Conservation (phyloP, 495 filamentous ascomycete genomes). For the Talaromyces thailandensis region DNA sequence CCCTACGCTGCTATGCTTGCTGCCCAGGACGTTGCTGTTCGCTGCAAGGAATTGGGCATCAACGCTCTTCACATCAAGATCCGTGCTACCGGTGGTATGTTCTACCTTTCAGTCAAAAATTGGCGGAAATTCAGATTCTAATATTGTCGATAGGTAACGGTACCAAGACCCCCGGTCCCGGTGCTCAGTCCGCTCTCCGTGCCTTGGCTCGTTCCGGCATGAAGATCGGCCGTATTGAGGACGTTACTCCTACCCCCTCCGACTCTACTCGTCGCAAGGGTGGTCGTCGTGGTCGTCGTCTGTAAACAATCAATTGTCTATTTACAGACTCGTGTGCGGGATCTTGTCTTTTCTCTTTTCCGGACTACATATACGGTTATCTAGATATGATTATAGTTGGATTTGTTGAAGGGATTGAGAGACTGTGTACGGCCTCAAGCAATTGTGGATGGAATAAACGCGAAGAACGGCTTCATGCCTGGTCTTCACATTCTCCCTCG, state of each 20-base stretch:
- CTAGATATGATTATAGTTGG: neutral
- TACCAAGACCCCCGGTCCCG: constrained; percentile 98
- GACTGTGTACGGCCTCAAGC: constrained; percentile 18
- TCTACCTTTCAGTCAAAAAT: neutral
- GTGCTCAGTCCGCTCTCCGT: constrained; percentile 97
- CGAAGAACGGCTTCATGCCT: constrained; percentile 49
- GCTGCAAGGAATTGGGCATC: constrained; percentile 99
- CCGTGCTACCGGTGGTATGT: constrained; percentile 88
- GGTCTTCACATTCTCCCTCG: constrained; percentile 34
- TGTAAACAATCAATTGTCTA: constrained; percentile 48
- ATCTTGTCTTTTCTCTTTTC: neutral
- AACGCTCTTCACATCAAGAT: constrained; percentile 99
- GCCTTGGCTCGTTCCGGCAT: constrained; percentile 97
- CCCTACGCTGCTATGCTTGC: constrained; percentile 99
- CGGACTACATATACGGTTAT: neutral
- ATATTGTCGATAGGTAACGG: constrained; percentile 63
- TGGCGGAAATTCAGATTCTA: too few relatives aligned
- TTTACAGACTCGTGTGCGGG: neutral
- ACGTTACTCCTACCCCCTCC: constrained; percentile 97
- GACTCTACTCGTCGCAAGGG: constrained; percentile 99
- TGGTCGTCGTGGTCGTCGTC: constrained; percentile 99
- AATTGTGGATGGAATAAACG: constrained; percentile 49
- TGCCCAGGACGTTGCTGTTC: constrained; percentile 81
- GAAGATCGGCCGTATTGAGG: constrained; percentile 99
- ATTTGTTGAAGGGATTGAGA: neutral